Conservation (phyloP, 2,329 filamentous ascomycete species). For the Beauveria sp. region DNA sequence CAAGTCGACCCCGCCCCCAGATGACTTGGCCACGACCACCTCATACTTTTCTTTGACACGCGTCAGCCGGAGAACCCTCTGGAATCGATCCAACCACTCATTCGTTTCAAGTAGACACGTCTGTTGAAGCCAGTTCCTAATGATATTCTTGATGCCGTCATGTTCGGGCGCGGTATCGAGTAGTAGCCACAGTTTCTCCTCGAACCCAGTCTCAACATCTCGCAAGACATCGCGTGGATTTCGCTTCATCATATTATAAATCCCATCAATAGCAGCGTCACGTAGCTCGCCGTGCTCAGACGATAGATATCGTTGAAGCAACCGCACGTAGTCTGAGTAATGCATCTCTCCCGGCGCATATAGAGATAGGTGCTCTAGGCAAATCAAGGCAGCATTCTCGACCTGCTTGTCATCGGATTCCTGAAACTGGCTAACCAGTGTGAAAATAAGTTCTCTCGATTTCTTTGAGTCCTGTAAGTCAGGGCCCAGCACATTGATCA, state of each 20-base stretch:
- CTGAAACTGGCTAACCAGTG: constrained; percentile 75
- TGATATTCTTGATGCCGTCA: constrained; percentile 74
- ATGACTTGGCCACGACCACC: constrained; percentile 35
- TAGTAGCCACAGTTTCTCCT: constrained; percentile 86
- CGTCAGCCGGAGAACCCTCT: constrained; percentile 83
- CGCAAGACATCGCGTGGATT: constrained; percentile 76
- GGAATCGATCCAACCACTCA: constrained; percentile 83
- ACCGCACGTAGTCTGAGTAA: constrained; percentile 73
- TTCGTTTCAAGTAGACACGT: constrained; percentile 73
- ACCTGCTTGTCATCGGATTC: constrained; percentile 64
- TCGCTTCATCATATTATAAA: constrained; percentile 93
- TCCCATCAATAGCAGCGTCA: constrained; percentile 75
- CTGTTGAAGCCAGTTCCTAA: constrained; percentile 89
- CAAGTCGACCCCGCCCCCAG: constrained; percentile 61
- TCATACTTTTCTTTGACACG: constrained; percentile 57
- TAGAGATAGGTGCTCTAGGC: constrained; percentile 82
- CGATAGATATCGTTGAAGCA: constrained; percentile 70
- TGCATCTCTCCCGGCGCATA: constrained; percentile 87
- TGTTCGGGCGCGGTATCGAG: constrained; percentile 72
- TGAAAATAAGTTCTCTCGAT: constrained; percentile 86
- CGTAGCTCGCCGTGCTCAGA: constrained; percentile 62
- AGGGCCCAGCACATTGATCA: constrained; percentile 92
- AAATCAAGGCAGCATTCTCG: constrained; percentile 69
- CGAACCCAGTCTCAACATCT: constrained; percentile 69
- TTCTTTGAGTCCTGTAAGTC: constrained; percentile 90